Evolutionary conservation across 2,329 filamentous ascomycete genomes (phyloP).

Genomic region (Westerdykella ornata): DNA sequence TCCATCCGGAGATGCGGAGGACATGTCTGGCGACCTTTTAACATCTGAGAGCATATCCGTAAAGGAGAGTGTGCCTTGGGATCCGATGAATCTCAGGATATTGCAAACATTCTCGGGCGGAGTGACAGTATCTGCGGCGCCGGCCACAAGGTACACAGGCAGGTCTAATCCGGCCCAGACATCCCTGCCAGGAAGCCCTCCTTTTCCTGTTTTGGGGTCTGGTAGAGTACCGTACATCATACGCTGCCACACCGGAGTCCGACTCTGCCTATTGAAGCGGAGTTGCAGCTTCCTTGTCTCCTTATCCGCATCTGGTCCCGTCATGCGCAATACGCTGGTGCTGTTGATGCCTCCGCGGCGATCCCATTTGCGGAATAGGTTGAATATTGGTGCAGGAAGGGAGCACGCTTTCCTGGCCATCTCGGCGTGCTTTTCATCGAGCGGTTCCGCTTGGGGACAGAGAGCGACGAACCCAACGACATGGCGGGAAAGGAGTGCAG

Average conservation of each 20-base stretch:
- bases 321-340: conserved; percentile 70
- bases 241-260: conserved; percentile 72
- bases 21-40: too few relatives aligned
- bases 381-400: conserved; percentile 66
- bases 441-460: conserved; percentile 66
- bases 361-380: conserved; percentile 72
- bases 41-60: too few relatives aligned
- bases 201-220: conserved; percentile 48
- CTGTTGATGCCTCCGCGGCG: conserved; percentile 71
- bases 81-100: conserved; percentile 48
- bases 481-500: conserved; percentile 51
- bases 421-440: conserved; percentile 47
- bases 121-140: conserved; percentile 69
- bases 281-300: conserved; percentile 63
- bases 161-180: conserved; percentile 66
- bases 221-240: conserved; percentile 71
- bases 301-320: conserved; percentile 58
- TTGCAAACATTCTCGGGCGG: conserved; percentile 63
- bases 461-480: conserved; percentile 74
- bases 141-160: conserved; percentile 73
- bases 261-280: conserved; percentile 75
- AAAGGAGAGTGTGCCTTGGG: too few relatives aligned
- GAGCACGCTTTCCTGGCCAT: conserved; percentile 54
- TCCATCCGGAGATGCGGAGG: too few relatives aligned
- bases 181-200: conserved; percentile 62